Percentiles rank a stretch among this genome's conserved stretches.
Evolutionary conservation across 2,329 filamentous ascomycete genomes (phyloP).

Genomic region (Hypoxylon sp.): DNA sequence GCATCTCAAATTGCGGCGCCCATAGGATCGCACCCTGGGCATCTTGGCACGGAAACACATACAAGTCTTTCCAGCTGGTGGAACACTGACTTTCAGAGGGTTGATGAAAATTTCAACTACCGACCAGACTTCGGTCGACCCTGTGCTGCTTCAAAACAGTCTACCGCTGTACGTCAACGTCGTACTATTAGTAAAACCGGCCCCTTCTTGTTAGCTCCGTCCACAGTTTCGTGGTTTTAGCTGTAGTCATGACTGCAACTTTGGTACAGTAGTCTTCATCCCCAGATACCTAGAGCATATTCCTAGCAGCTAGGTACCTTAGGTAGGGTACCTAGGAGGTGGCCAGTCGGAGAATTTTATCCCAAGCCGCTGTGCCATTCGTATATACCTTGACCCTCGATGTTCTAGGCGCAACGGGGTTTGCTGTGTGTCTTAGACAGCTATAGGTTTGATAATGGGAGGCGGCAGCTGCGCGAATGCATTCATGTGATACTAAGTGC

Average conservation of each 20-base stretch:
- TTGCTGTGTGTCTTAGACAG: background rate
- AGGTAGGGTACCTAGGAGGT: background rate
- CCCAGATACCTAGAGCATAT: no score
- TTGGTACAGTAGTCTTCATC: constrained; percentile 14
- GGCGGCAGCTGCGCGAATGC: background rate
- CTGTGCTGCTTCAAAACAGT: constrained; percentile 4
- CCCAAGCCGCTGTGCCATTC: constrained; percentile 17
- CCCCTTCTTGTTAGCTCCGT: constrained; percentile 17
- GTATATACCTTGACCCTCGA: background rate
- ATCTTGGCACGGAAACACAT: constrained; percentile 36
- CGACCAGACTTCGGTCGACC: constrained; percentile 19
- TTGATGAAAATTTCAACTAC: constrained; percentile 26
- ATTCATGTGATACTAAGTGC: background rate
- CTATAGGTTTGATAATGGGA: background rate
- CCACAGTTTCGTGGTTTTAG: constrained; percentile 5
- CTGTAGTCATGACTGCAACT: constrained; percentile 13
- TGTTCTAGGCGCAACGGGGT: background rate
- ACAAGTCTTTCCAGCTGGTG: constrained; percentile 27
- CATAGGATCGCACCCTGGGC: constrained; percentile 28
- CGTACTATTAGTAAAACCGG: constrained; percentile 10
- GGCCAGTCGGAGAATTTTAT: constrained; percentile 26
- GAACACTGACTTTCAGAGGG: constrained; percentile 10
- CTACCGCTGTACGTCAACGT: constrained; percentile 11
- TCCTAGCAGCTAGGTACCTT: no score
- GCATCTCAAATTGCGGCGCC: constrained; percentile 30